These are phyloP conservation scores for Podaxis sp. DNA, from an alignment of 768 basidiomycete species.

Conservation along the genomic window DNA sequence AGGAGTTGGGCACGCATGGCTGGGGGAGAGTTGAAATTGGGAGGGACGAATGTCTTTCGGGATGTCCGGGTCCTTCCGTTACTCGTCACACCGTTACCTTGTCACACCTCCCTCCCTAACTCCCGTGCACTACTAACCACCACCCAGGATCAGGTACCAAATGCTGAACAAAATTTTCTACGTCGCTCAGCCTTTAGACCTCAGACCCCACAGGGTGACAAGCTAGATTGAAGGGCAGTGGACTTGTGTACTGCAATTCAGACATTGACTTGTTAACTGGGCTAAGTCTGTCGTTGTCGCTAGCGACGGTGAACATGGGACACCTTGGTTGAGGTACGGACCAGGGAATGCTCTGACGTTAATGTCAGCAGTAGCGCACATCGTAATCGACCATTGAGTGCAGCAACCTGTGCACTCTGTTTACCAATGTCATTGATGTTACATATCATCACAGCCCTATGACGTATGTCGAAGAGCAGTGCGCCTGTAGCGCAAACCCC, in stretches of 20 bases:
- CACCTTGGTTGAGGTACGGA: background rate
- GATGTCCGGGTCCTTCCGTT: conserved; percentile 24
- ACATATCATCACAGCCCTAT: background rate
- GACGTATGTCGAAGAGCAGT: background rate
- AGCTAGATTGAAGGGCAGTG: background rate
- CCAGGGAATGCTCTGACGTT: background rate
- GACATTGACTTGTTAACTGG: background rate
- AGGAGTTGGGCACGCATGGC: conserved; percentile 56
- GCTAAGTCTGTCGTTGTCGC: background rate
- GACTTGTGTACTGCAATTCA: background rate
- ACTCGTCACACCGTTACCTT: conserved; percentile 8
- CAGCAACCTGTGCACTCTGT: background rate
- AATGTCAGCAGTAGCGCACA: background rate
- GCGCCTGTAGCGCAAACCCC: background rate
- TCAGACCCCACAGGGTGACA: background rate
- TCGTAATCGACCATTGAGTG: background rate
- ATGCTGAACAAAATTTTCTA: too few relatives aligned
- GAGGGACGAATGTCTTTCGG: conserved; percentile 23
- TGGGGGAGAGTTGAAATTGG: conserved; percentile 15
- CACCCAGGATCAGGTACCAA: too few relatives aligned
- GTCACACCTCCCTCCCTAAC: background rate
- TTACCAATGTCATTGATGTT: background rate
- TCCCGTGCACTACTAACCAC: background rate
- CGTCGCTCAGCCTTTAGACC: background rate
- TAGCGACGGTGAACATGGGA: background rate